Base-by-base conservation (phyloP, 148 eudicot genomes). In the Silene uniflora region DNA sequence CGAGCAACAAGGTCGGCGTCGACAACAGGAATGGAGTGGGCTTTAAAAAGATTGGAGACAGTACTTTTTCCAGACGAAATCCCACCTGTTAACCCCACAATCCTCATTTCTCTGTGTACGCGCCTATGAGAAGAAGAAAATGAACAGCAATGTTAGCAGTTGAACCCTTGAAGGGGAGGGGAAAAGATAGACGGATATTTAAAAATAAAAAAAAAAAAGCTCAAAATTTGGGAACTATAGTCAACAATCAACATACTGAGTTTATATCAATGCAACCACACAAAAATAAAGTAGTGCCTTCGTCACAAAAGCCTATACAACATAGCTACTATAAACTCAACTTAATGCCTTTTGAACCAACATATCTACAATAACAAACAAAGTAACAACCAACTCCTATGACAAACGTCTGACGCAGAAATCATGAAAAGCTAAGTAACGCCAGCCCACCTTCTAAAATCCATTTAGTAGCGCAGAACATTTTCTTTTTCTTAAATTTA, bases 1-100 rank as follows among this genome's bases (percentile, higher is more conserved):
- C 96, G 93, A 81, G 99, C 97, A 42, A 95, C 86, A 42, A 90
- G 66, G 77, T 95, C 99, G 18, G 99, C 99, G 27, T 95, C 99
- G 3, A 95, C 97, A 10, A 92, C 86, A 3, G 97, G 97, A 60
- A 95, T 74, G 61, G 77, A 83, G 14, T 87, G 84, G 71, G 91
- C 77, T 80, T 92, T 92, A 73, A 95, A 92, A 60, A 89, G 92
- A 75, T 90, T 95, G 69, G 97, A 95, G 69, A 90, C 93, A 0
- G 97, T 95, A 52, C 96, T 95, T 86, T 95, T 95, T 16, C 98
- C 96, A 2, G 97, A 90, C 42, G 88, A 83, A 10, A 95, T 95
- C 22, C 98, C 98, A 47, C 98, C 98, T 3, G 98, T 92, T 81
- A 95, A 75, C 72, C 98, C 97, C 9, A 92, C 89, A 25, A 95